Evolutionary conservation across 192 early-diverging fungal genomes (phyloP).

Genomic region (Umbelopsis ramanniana): DNA sequence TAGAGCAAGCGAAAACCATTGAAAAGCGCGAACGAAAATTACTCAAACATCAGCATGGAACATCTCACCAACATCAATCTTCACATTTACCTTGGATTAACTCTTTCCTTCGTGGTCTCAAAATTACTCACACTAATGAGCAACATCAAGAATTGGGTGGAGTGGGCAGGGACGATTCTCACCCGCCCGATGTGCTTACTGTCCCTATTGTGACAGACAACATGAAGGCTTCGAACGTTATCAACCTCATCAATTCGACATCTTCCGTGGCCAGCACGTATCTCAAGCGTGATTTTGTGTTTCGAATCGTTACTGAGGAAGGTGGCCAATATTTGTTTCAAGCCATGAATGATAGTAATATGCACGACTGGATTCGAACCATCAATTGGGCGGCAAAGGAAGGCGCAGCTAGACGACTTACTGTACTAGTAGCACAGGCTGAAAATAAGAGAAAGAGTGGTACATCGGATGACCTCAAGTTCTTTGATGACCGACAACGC

Average conservation of each 20-base stretch:
- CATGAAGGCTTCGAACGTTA: conserved; percentile 68
- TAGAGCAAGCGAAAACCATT: conserved; percentile 46
- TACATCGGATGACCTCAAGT: neutral
- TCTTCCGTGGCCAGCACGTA: conserved; percentile 67
- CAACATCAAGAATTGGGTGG: conserved; percentile 9
- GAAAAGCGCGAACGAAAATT: conserved; percentile 48
- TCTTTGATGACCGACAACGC: conserved; percentile 6
- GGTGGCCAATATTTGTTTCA: conserved; percentile 78
- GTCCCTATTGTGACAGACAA: neutral
- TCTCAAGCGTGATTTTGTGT: conserved; percentile 74
- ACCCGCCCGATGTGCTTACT: neutral
- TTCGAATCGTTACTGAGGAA: conserved; percentile 80
- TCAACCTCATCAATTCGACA: conserved; percentile 80
- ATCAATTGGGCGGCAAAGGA: conserved; percentile 73
- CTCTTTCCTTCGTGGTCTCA: conserved; percentile 39
- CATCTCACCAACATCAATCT: conserved; percentile 22
- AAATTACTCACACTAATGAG: neutral
- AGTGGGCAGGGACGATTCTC: neutral
- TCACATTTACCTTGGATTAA: conserved; percentile 42
- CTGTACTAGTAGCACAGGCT: conserved; percentile 68
- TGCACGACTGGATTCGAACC: conserved; percentile 73
- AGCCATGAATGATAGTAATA: conserved; percentile 65
- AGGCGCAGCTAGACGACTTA: conserved; percentile 70
- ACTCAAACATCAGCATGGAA: conserved; percentile 17
- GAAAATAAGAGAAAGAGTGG: conserved; percentile 40